Evolutionary conservation across 2,329 filamentous ascomycete genomes (phyloP), one percentile per base, ranked within the genome.

Genomic region (Aspergillus sp.): DNA sequence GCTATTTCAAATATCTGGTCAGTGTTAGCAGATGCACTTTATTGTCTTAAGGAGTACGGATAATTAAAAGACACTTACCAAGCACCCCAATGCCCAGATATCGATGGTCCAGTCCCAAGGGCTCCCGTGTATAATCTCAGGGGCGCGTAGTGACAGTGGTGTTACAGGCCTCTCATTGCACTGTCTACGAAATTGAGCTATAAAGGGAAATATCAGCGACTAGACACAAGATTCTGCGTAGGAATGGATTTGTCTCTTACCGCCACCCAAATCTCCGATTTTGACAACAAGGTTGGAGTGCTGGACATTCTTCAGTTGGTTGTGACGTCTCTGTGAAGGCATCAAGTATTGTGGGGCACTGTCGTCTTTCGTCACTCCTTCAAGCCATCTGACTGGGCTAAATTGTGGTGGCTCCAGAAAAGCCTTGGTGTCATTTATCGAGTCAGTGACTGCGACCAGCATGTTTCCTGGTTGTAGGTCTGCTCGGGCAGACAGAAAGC

Each of bases 401-500:
- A 64, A 64, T 36, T 66, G 50, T 2, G 65, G 64, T 15, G 59
- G 51, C 11, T 60, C 17, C 25, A 68, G 52, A 54, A 68, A 55
- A 36, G 4, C 30, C 2, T 36, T 4, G 5, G 4, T 13, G 11
- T 36, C 10, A 5, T 15, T 13, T 13, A 36, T 36, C 30, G 30
- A 11, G 30, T 36, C 11, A 5, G 11, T 36, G 5, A 36, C 30
- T 11, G 30, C 11, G 4, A 36, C 30, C 30, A 36, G 11, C 5
- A 70, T 63, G 58, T 68, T 70, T 39, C 65, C 66, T 13, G 66
- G 66, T 48, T 70, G 63, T 54, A 70, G 53, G 32, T 68, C 65
- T 70, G 21, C 10, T 17, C 8, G 13, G 11, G 25, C 25, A 32
- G 23, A 17, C 30, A 36, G 11, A 11, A 36, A 13, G 30, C 11